Base-by-base conservation (phyloP, 2,329 filamentous ascomycete species). In the Trichoderma breve region DNA sequence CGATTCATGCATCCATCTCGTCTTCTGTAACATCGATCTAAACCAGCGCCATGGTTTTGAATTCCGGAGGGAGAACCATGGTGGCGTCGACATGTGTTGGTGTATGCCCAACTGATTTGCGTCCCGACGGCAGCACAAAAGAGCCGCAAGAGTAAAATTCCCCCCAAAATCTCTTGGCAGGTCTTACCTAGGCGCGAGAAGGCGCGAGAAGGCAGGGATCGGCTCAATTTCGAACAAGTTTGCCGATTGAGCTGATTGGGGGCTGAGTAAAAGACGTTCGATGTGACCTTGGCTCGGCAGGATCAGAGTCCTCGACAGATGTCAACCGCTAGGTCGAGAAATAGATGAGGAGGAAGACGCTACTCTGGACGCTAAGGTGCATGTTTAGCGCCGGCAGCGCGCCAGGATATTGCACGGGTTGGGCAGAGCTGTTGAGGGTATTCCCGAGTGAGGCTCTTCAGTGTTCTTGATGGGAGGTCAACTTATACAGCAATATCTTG, bases 291-390 rank as follows among this genome's bases (percentile, higher is more conserved):
- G 7, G 34, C 28, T 14, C 15, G 21, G 64, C 6, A 67, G 64
- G 64, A 67, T 67, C 64, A 28, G 6, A 24, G 26, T 43, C 34
- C 24, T 14, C 15, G 53, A 18, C 64, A 67, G 32, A 34, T 12
- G 39, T 53, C 62, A 53, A 53, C 2, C 14, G n/a, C n/a, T 34
- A n/a, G 47, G 43, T 21, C 18, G 43, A 51, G n/a, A 51, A 34
- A 18, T 57, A n/a, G 64, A 53, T 24, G 64, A 60, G 61, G 28
- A 61, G 57, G 39, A 69, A 51, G 66, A 68, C 53, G 65, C 65
- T 69, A 61, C 12, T 28, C 8, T 5, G 15, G 12, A 34, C 64
- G 32, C 64, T 36, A 36, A 34, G 34, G 15, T 12, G 3, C 15
- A 51, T 60, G 28, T 53, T 62, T 70, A 51, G 66, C 66, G 66